Evolutionary conservation across 805 yeast genomes (phyloP).

Genomic region (Lipomyces mesembrius): DNA sequence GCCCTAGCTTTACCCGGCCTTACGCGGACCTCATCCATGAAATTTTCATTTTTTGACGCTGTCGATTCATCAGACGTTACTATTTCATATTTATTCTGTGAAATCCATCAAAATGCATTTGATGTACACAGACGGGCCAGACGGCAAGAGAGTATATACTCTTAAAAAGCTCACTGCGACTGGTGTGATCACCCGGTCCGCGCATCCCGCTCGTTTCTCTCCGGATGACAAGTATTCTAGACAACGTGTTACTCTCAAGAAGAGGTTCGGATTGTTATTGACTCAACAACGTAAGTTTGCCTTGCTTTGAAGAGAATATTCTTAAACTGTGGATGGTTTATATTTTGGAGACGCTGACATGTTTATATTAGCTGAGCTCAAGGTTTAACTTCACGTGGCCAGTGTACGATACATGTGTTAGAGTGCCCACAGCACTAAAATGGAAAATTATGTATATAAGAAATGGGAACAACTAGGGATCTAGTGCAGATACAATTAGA

Average conservation of each 20-base stretch:
- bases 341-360: not conserved
- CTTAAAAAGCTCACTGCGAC: constrained; percentile 75
- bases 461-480: not conserved
- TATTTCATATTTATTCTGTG: not conserved
- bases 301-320: not conserved
- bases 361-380: constrained; percentile 21
- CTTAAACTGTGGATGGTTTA: not conserved
- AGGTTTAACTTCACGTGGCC: constrained; percentile 1
- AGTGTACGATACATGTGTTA: not conserved
- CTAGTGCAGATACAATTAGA: not conserved
- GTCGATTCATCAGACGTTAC: not conserved
- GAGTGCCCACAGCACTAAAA: not conserved
- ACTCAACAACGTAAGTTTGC: constrained; percentile 59
- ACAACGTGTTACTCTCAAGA: constrained; percentile 97
- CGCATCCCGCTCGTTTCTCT: constrained; percentile 99
- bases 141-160: constrained; percentile 96
- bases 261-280: constrained; percentile 87
- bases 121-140: constrained; percentile 94
- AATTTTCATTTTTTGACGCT: not conserved
- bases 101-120: constrained; percentile 74
- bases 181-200: constrained; percentile 97
- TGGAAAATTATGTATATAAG: not conserved
- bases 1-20: not conserved
- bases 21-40: not conserved
- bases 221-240: constrained; percentile 99